Evolutionary conservation across 108 stramenopile genomes (phyloP).

Genomic region (Pseudonitzschia multiseries): DNA sequence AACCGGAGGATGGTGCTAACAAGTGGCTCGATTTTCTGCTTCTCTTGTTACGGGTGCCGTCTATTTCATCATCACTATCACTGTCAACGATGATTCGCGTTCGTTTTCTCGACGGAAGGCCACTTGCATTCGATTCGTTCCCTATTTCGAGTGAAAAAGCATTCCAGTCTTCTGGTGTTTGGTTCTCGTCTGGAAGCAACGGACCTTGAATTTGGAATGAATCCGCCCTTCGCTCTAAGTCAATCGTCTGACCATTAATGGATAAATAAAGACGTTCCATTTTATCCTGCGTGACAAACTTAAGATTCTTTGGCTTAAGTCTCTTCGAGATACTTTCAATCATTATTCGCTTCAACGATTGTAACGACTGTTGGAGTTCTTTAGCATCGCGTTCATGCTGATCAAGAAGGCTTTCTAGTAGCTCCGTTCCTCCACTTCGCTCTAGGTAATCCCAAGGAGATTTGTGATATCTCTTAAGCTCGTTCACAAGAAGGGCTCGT

Average conservation of each 20-base stretch:
- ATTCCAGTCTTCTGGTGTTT: conserved; percentile 48
- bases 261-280: conserved; percentile 51
- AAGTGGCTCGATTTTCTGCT: neutral
- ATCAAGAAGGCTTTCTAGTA: conserved; percentile 53
- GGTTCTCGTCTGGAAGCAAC: conserved; percentile 50
- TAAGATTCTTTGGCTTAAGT: conserved; percentile 37
- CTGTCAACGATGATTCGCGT: conserved; percentile 16
- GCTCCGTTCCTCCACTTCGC: conserved; percentile 24
- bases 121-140: conserved; percentile 19
- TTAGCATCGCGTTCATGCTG: conserved; percentile 40
- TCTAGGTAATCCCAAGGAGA: conserved; percentile 48
- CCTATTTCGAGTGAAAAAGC: neutral
- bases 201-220: conserved; percentile 48
- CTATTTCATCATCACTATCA: conserved; percentile 29
- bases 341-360: conserved; percentile 24
- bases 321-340: conserved; percentile 30
- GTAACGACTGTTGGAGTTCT: conserved; percentile 28
- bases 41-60: neutral
- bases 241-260: conserved; percentile 19
- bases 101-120: conserved; percentile 13
- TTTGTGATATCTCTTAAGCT: conserved; percentile 24
- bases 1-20: conserved; percentile 14
- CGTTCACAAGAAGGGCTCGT: conserved; percentile 22
- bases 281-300: conserved; percentile 52
- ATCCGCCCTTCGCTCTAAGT: conserved; percentile 46